A percentile compares a stretch with the other conserved stretches of the same genome.
Conservation (phyloP, 192 early-diverging fungal species). For the Podila epicladia region DNA sequence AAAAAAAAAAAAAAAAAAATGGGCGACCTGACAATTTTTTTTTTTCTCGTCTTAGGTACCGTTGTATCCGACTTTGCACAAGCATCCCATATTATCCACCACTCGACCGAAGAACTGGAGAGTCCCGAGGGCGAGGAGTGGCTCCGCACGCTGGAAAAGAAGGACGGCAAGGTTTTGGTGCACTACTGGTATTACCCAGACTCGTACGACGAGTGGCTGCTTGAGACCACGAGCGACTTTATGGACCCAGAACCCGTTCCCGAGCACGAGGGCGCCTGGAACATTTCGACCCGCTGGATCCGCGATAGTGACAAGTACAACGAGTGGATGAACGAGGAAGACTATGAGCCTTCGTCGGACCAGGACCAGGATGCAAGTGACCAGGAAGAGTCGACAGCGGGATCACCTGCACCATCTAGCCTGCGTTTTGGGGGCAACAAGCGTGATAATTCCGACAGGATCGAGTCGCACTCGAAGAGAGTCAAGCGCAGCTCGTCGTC, state of each 20-base stretch:
- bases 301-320: conserved; percentile 76
- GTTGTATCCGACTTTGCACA: conserved; percentile 18
- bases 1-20: no score
- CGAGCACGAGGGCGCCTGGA: conserved; percentile 75
- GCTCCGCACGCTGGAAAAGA: conserved; percentile 69
- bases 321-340: conserved; percentile 91
- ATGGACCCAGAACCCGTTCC: conserved; percentile 71
- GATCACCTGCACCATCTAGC: conserved; percentile 42
- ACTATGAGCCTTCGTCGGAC: conserved; percentile 74
- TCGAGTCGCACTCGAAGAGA: conserved; percentile 35
- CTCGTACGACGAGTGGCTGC: conserved; percentile 80
- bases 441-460: conserved; percentile 39
- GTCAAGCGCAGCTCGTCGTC: conserved; percentile 37
- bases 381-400: conserved; percentile 29
- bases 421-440: conserved; percentile 43
- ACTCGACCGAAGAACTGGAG: conserved; percentile 52
- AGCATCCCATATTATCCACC: conserved; percentile 63
- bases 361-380: conserved; percentile 13
- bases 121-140: conserved; percentile 63
- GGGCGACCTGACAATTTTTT: not conserved
- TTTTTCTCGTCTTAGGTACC: conserved; percentile 23
- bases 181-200: conserved; percentile 89
- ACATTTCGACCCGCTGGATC: conserved; percentile 76
- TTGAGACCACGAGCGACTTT: conserved; percentile 66
- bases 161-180: conserved; percentile 67